Conservation (phyloP, 2,329 filamentous ascomycete genomes). For the Zymoseptoria brevis region DNA sequence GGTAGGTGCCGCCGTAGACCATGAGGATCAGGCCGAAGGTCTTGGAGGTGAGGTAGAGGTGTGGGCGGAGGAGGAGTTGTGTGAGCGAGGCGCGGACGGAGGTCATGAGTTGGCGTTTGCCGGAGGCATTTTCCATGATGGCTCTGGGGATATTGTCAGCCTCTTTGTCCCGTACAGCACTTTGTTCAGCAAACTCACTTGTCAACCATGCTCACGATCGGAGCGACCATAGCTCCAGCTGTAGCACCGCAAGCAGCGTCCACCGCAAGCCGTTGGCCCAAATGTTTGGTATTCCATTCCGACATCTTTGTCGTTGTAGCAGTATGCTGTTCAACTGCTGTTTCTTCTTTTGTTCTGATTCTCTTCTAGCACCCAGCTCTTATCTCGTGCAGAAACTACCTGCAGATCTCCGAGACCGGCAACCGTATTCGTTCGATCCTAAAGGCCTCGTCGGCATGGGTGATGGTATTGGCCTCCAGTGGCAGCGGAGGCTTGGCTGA, state of each 20-base stretch:
- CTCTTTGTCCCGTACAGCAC: not conserved
- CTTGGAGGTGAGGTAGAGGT: slow-evolving; percentile 53
- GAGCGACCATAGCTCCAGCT: slow-evolving; percentile 70
- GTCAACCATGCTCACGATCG: slow-evolving; percentile 81
- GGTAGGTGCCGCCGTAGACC: slow-evolving; percentile 81
- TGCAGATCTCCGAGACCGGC: slow-evolving; percentile 13
- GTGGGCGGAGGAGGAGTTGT: slow-evolving; percentile 52
- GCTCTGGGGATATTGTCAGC: slow-evolving; percentile 40
- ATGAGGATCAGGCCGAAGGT: slow-evolving; percentile 60
- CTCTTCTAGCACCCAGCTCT: not conserved
- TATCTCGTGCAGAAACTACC: slow-evolving; percentile 5
- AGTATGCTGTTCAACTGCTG: not conserved
- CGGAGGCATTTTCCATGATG: slow-evolving; percentile 77
- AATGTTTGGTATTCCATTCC: slow-evolving; percentile 67
- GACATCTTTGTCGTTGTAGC: slow-evolving; percentile 4
- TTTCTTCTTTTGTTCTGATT: not conserved
- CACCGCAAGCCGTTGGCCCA: slow-evolving; percentile 57
- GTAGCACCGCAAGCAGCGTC: slow-evolving; percentile 62
- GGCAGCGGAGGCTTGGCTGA: not conserved
- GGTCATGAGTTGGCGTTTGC: slow-evolving; percentile 50
- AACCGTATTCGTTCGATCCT: slow-evolving; percentile 15
- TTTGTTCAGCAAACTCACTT: slow-evolving; percentile 45
- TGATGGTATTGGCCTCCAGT: not conserved
- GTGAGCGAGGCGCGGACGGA: slow-evolving; percentile 54
- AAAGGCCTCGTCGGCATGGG: slow-evolving; percentile 5